These are phyloP conservation scores for Trametes polyzona DNA, from an alignment of 1,284 basidiomycete genomes.

Conservation along the genomic window DNA sequence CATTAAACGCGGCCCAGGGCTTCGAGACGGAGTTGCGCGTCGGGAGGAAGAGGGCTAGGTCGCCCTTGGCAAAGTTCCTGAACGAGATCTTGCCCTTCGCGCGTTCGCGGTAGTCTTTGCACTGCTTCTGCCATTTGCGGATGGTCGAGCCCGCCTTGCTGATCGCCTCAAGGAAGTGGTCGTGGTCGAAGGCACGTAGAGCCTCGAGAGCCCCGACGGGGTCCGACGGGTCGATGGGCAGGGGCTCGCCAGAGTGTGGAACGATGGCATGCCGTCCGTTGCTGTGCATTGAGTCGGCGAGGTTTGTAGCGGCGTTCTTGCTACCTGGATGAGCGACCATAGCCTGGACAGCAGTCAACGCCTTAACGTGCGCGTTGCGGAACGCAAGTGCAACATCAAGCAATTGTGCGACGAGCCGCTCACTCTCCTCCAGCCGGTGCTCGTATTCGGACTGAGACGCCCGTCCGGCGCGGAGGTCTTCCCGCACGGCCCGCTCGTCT, in stretches of 20 bases:
- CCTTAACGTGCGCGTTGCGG: conserved; percentile 72
- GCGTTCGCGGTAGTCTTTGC: conserved; percentile 90
- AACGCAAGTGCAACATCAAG: conserved; percentile 77
- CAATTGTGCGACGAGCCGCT: conserved; percentile 70
- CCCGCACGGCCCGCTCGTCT: conserved; percentile 63
- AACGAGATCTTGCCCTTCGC: conserved; percentile 94
- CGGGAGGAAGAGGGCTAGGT: conserved; percentile 93
- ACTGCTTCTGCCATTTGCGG: conserved; percentile 96
- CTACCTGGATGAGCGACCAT: conserved; percentile 60
- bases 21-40: conserved; percentile 92
- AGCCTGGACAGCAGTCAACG: conserved; percentile 61
- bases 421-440: conserved; percentile 60
- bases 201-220: conserved; percentile 68
- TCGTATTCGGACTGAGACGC: conserved; percentile 71
- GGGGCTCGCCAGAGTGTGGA: conserved; percentile 63
- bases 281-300: conserved; percentile 51
- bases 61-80: conserved; percentile 90
- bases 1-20: conserved; percentile 98
- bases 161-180: conserved; percentile 82
- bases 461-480: conserved; percentile 62
- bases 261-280: conserved; percentile 53
- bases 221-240: conserved; percentile 75
- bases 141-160: conserved; percentile 83
- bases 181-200: conserved; percentile 78
- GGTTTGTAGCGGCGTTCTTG: conserved; percentile 25